phyloP scores from a whole-genome alignment of 2,329 filamentous ascomycete genomes.

The Cercospora zeae-maydis region DNA sequence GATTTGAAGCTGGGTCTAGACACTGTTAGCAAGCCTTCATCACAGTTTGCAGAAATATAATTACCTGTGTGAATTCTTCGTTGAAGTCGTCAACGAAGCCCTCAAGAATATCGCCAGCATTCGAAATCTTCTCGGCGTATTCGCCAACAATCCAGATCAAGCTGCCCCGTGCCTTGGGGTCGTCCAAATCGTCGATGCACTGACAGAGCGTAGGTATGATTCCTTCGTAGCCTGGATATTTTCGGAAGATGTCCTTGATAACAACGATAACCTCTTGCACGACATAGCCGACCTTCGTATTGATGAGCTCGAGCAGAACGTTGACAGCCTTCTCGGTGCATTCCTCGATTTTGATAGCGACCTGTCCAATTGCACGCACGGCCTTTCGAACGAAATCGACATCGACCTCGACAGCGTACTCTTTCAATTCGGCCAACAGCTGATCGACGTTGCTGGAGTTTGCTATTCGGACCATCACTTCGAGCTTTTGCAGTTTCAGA shows the following conservation, averaged over 20 bases:
- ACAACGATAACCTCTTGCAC: slow-evolving; percentile 98
- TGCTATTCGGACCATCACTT: slow-evolving; percentile 99
- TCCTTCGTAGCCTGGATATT: slow-evolving; percentile 95
- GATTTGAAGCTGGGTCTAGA: slow-evolving; percentile 92
- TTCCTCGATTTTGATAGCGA: slow-evolving; percentile 96
- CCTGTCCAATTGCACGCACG: slow-evolving; percentile 94
- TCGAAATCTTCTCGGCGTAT: slow-evolving; percentile 98
- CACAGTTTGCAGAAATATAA: slow-evolving; percentile 28
- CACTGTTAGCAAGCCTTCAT: slow-evolving; percentile 32
- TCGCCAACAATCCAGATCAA: slow-evolving; percentile 99
- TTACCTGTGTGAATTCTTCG: slow-evolving; percentile 90
- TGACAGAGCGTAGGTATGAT: slow-evolving; percentile 96
- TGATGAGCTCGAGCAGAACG: slow-evolving; percentile 86
- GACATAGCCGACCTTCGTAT: slow-evolving; percentile 98
- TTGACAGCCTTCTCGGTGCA: slow-evolving; percentile 95
- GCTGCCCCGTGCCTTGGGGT: slow-evolving; percentile 83
- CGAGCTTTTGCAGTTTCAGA: slow-evolving; percentile 93
- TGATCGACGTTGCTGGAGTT: slow-evolving; percentile 97
- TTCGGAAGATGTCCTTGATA: slow-evolving; percentile 96
- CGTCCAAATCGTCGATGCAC: slow-evolving; percentile 94
- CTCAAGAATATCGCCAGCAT: slow-evolving; percentile 89
- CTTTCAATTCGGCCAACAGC: slow-evolving; percentile 86
- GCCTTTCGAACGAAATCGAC: slow-evolving; percentile 97
- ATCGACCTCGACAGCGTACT: slow-evolving; percentile 96
- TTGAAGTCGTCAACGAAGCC: slow-evolving; percentile 92